Percentiles rank a stretch among this genome's conserved stretches.
Evolutionary conservation across 176 grass and related monocot species (phyloP).

Genomic region (Panicum miliaceum): DNA sequence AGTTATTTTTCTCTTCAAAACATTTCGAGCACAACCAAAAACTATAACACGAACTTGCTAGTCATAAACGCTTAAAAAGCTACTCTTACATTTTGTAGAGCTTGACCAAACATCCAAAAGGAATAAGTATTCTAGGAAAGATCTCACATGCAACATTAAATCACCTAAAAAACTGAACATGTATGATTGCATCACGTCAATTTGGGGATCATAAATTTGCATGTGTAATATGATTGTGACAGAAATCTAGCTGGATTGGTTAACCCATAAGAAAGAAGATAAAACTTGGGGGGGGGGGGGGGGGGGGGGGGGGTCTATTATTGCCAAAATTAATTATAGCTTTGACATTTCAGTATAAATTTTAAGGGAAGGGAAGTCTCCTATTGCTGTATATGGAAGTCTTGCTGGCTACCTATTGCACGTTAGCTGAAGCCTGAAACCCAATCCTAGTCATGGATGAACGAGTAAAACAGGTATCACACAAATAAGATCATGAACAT

Average conservation of each 20-base stretch:
- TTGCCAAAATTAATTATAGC: constrained; percentile 24
- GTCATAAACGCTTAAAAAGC: constrained; percentile 16
- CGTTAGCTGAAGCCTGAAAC: constrained; percentile 24
- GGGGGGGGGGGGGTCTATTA: constrained; percentile 15
- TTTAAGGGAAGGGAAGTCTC: constrained; percentile 16
- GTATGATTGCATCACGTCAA: constrained; percentile 19
- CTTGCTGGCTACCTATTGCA: neutral
- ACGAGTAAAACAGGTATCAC: constrained; percentile 18
- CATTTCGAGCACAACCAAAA: constrained; percentile 16
- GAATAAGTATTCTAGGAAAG: constrained; percentile 15
- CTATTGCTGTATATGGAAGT: constrained; percentile 21
- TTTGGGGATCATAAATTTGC: constrained; percentile 37
- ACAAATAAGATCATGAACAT: constrained; percentile 17
- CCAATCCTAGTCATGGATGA: constrained; percentile 14
- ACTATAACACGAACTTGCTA: constrained; percentile 21
- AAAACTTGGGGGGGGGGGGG: neutral
- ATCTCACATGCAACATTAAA: constrained; percentile 34
- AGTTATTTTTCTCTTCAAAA: constrained; percentile 32
- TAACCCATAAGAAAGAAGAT: constrained; percentile 36
- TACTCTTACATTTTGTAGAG: neutral
- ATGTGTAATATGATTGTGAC: constrained; percentile 37
- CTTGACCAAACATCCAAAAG: constrained; percentile 24
- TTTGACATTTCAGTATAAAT: constrained; percentile 39
- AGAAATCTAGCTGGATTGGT: constrained; percentile 40
- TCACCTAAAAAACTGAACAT: constrained; percentile 30